Evolutionary conservation across 768 basidiomycete genomes (phyloP).

Genomic region (Suillus discolor): DNA sequence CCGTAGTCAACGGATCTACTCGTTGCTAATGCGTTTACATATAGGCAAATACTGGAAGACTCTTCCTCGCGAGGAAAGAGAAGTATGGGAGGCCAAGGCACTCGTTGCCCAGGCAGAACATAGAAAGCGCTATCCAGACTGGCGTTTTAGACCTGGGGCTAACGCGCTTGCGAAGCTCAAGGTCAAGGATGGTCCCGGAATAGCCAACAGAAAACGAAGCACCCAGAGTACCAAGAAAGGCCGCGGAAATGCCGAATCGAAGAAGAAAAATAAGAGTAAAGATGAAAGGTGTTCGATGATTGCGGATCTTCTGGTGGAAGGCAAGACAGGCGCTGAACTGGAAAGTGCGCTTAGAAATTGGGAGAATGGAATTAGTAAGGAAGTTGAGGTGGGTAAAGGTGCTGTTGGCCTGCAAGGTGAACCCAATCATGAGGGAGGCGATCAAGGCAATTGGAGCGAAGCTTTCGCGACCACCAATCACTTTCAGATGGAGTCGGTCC

Average conservation of each 20-base stretch:
- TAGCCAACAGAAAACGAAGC: slow-evolving; percentile 29
- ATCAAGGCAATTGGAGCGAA: slow-evolving; percentile 23
- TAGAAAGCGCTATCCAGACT: slow-evolving; percentile 74
- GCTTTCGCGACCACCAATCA: slow-evolving; percentile 17
- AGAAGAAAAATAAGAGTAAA: slow-evolving; percentile 30
- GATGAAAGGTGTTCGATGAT: slow-evolving; percentile 69
- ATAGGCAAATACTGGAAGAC: slow-evolving; percentile 76
- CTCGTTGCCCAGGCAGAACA: slow-evolving; percentile 73
- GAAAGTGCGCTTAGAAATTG: slow-evolving; percentile 62
- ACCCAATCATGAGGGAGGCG: slow-evolving; percentile 20
- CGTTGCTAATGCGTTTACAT: neutral
- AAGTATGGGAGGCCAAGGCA: slow-evolving; percentile 78
- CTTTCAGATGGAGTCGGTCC: slow-evolving; percentile 12
- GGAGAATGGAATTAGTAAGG: slow-evolving; percentile 23
- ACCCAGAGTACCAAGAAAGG: slow-evolving; percentile 30
- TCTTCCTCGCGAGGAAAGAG: slow-evolving; percentile 65
- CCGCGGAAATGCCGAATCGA: slow-evolving; percentile 32
- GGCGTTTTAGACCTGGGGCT: slow-evolving; percentile 76
- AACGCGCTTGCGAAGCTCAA: slow-evolving; percentile 42
- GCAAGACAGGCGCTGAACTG: slow-evolving; percentile 65
- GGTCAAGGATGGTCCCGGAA: slow-evolving; percentile 43
- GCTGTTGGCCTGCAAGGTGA: slow-evolving; percentile 11
- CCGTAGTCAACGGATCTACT: neutral
- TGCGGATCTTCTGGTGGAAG: slow-evolving; percentile 63
- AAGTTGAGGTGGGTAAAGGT: slow-evolving; percentile 9